Percentiles rank a stretch among this genome's conserved stretches.
Evolutionary conservation across 2,329 filamentous ascomycete genomes (phyloP).

Genomic region (Alternaria gaisen): DNA sequence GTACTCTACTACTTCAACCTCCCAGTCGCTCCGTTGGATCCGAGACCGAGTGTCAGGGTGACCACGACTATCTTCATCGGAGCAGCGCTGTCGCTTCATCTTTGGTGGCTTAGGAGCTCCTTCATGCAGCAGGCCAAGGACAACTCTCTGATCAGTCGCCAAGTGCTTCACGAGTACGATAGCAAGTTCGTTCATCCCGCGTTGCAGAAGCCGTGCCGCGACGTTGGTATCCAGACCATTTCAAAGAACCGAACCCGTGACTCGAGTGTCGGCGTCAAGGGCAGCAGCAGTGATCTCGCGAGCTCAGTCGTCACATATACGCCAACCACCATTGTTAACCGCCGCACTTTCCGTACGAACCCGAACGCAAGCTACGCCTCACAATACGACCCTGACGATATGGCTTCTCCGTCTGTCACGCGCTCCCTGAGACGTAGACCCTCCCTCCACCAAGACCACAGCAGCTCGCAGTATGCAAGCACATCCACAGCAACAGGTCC

Average conservation of each 20-base stretch:
- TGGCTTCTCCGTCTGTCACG: conserved; percentile 25
- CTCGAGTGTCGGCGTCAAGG: conserved; percentile 51
- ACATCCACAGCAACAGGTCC: conserved; percentile 49
- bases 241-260: conserved; percentile 43
- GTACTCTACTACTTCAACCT: conserved; percentile 89
- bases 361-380: conserved; percentile 82
- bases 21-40: conserved; percentile 77
- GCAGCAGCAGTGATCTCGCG: conserved; percentile 54
- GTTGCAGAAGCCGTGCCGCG: conserved; percentile 80
- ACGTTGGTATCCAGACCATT: conserved; percentile 80
- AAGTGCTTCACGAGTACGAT: conserved; percentile 95
- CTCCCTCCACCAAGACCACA: conserved; percentile 29
- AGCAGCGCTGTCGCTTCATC: conserved; percentile 76
- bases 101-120: conserved; percentile 74
- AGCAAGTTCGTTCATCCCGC: conserved; percentile 92
- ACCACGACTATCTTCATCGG: conserved; percentile 83
- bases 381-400: conserved; percentile 74
- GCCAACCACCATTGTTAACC: conserved; percentile 69
- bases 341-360: conserved; percentile 80
- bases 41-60: conserved; percentile 84
- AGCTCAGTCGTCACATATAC: conserved; percentile 69
- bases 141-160: conserved; percentile 81
- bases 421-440: conserved; percentile 37
- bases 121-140: conserved; percentile 90
- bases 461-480: conserved; percentile 47